phyloP scores from a whole-genome alignment of 306 rosid genomes.

The Citrullus mucosospermus region DNA sequence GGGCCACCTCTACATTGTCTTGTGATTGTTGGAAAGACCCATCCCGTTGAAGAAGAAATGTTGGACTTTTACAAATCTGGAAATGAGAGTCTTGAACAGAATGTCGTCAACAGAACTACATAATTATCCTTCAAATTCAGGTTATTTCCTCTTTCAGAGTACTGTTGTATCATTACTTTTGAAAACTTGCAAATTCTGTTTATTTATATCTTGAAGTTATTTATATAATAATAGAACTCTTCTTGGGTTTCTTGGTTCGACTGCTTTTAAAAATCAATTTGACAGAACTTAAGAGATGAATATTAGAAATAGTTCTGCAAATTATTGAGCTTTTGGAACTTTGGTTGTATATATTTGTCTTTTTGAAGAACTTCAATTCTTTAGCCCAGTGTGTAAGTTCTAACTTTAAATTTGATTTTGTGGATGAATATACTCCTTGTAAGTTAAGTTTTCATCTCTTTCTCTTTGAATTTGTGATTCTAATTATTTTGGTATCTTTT shows the following conservation, averaged over 20 bases:
- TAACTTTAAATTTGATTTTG: too few relatives aligned
- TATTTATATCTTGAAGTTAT: neutral
- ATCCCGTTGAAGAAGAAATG: conserved; percentile 91
- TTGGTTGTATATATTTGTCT: neutral
- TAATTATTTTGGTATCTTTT: too few relatives aligned
- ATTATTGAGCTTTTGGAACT: neutral
- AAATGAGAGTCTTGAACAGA: conserved; percentile 7
- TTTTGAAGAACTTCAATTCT: too few relatives aligned
- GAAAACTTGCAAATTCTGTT: neutral
- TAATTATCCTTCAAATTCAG: neutral
- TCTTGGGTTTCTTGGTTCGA: neutral
- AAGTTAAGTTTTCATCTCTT: too few relatives aligned
- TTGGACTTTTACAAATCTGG: conserved; percentile 46
- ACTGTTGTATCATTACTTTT: neutral
- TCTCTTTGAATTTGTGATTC: too few relatives aligned
- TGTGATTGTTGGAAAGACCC: conserved; percentile 73
- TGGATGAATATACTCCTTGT: too few relatives aligned
- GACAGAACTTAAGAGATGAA: neutral
- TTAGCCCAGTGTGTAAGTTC: too few relatives aligned
- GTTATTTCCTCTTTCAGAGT: neutral
- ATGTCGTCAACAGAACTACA: neutral
- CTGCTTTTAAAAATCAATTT: neutral
- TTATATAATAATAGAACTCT: neutral
- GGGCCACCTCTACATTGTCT: conserved; percentile 92
- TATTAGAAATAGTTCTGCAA: neutral